phyloP scores from a whole-genome alignment of 2,329 filamentous ascomycete genomes.

The Aspergillus sp. region DNA sequence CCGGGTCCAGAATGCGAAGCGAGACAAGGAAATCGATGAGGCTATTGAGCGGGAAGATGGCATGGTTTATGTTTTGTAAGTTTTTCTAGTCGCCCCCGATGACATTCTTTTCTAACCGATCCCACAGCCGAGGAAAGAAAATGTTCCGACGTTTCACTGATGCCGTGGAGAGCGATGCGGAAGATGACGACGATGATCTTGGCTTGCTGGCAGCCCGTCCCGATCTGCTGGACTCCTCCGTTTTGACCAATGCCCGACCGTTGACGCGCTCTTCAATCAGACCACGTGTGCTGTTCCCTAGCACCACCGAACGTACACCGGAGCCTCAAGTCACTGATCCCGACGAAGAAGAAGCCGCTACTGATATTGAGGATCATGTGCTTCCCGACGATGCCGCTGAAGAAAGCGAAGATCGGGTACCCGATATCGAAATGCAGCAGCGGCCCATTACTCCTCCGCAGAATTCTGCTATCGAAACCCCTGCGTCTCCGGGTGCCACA shows the following conservation, averaged over 20 bases:
- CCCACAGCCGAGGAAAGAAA: constrained; percentile 58
- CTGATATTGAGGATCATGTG: constrained; percentile 50
- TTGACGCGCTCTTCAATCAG: constrained; percentile 58
- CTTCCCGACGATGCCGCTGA: constrained; percentile 16
- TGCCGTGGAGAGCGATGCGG: constrained; percentile 35
- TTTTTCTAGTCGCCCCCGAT: constrained; percentile 16
- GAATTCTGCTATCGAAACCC: constrained; percentile 20
- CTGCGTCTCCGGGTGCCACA: constrained; percentile 30
- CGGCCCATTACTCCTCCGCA: constrained; percentile 21
- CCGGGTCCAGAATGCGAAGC: constrained; percentile 30
- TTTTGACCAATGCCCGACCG: constrained; percentile 39
- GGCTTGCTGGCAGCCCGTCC: constrained; percentile 41
- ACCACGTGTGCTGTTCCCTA: constrained; percentile 59
- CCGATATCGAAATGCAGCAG: constrained; percentile 16
- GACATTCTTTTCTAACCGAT: constrained; percentile 23
- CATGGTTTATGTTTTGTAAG: constrained; percentile 62
- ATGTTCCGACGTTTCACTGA: constrained; percentile 56
- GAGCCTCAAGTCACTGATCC: constrained; percentile 31
- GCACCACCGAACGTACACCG: constrained; percentile 40
- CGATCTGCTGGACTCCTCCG: constrained; percentile 33
- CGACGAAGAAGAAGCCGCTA: constrained; percentile 55
- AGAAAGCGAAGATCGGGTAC: constrained; percentile 13
- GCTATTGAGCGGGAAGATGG: constrained; percentile 54
- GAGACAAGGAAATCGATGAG: constrained; percentile 47
- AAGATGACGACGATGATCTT: constrained; percentile 43